Conservation (phyloP, 2,329 filamentous ascomycete species). For the Canariomyces notabilis region DNA sequence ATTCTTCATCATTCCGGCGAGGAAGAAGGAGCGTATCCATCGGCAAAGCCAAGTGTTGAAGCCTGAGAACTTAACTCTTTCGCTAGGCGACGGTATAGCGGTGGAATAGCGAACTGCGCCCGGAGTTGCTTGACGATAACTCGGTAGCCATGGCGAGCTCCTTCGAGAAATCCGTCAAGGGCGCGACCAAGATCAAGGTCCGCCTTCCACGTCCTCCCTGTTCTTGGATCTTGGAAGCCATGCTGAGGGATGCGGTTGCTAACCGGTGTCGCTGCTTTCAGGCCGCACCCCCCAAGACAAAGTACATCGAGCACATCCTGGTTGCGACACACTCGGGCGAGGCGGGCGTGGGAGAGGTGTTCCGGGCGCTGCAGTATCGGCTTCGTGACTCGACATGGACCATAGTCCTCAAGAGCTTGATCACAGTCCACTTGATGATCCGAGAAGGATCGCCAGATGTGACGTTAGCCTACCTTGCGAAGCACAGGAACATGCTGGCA, state of each 20-base stretch:
- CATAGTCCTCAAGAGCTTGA: slow-evolving; percentile 96
- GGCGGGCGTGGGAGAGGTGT: slow-evolving; percentile 91
- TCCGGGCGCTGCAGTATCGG: slow-evolving; percentile 82
- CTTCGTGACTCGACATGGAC: slow-evolving; percentile 97
- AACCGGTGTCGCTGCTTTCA: slow-evolving; percentile 33
- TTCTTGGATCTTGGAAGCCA: too few relatives aligned
- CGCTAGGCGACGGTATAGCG: background rate
- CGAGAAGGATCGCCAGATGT: slow-evolving; percentile 87
- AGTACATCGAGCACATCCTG: slow-evolving; percentile 98
- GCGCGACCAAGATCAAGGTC: slow-evolving; percentile 96
- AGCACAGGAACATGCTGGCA: slow-evolving; percentile 75
- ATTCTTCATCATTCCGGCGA: background rate
- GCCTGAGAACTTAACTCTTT: background rate
- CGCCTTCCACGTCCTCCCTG: slow-evolving; percentile 20
- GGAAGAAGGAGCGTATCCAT: background rate
- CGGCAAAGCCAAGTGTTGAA: background rate
- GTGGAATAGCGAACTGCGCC: background rate
- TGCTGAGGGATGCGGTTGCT: slow-evolving; percentile 3
- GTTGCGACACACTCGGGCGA: slow-evolving; percentile 93
- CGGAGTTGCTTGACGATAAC: slow-evolving; percentile 2
- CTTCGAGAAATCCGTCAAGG: slow-evolving; percentile 99
- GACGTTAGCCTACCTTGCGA: slow-evolving; percentile 77
- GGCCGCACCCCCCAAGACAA: slow-evolving; percentile 95
- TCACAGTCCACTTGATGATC: slow-evolving; percentile 96
- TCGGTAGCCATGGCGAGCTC: slow-evolving; percentile 64